Percentiles rank a stretch among this genome's conserved stretches.
Evolutionary conservation across 768 basidiomycete genomes (phyloP).

Genomic region (Termitomyces sp.): DNA sequence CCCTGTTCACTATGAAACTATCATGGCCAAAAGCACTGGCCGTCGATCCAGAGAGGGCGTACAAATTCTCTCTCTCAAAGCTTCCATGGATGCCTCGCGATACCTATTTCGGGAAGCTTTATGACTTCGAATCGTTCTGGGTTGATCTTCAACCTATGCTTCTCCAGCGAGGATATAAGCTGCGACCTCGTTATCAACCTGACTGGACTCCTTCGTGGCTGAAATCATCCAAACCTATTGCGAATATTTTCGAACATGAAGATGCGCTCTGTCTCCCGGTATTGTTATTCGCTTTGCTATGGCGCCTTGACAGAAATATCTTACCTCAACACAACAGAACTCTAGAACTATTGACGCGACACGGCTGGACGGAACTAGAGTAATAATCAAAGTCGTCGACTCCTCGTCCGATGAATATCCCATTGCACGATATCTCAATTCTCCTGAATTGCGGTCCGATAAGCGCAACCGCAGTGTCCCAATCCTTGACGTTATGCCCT

Average conservation of each 20-base stretch:
- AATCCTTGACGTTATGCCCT: background rate
- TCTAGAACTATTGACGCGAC: background rate
- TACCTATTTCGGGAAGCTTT: too few species aligned
- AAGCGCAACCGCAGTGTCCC: constrained; percentile 1
- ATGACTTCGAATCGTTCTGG: too few species aligned
- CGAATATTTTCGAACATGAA: background rate
- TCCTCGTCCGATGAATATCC: background rate
- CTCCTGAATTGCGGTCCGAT: background rate
- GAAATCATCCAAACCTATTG: background rate
- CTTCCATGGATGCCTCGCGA: too few species aligned
- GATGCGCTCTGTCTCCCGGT: background rate
- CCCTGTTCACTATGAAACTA: too few species aligned
- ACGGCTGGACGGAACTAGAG: background rate
- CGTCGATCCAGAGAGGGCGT: too few species aligned
- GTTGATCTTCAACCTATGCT: too few species aligned
- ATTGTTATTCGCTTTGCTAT: background rate
- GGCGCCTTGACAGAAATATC: too few species aligned
- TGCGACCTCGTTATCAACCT: constrained; percentile 4
- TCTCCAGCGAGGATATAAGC: background rate
- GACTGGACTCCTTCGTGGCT: constrained; percentile 8
- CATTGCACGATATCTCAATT: background rate
- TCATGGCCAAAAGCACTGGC: too few species aligned
- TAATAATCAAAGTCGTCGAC: background rate
- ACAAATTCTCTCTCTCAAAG: too few species aligned
- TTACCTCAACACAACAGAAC: background rate